A percentile compares a stretch with the other conserved stretches of the same genome.
phyloP scores from a whole-genome alignment of 805 yeast species.

The Kodamaea leandrae region DNA sequence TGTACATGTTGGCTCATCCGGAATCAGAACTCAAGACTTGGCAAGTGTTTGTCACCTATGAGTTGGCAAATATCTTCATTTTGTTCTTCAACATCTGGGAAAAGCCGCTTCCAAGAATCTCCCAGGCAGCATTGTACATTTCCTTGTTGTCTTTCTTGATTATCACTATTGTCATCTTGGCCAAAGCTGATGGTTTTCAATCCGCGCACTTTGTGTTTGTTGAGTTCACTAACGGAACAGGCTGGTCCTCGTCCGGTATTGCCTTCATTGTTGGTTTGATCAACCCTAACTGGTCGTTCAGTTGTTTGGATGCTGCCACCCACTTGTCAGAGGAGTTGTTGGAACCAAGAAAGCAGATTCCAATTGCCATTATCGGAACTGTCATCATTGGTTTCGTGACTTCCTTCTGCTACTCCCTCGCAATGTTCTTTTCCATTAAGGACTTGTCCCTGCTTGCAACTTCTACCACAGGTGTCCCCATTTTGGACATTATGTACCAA shows the following conservation, averaged over 20 bases:
- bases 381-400: slow-evolving; percentile 67
- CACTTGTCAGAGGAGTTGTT: slow-evolving; percentile 68
- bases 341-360: slow-evolving; percentile 57
- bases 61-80: slow-evolving; percentile 42
- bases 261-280: slow-evolving; percentile 70
- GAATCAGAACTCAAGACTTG: slow-evolving; percentile 43
- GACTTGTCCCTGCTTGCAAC: slow-evolving; percentile 48
- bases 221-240: slow-evolving; percentile 53
- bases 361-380: slow-evolving; percentile 59
- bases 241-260: slow-evolving; percentile 57
- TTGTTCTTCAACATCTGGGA: slow-evolving; percentile 52
- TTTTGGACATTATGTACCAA: slow-evolving; percentile 61
- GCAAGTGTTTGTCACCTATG: slow-evolving; percentile 54
- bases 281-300: slow-evolving; percentile 68
- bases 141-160: slow-evolving; percentile 52
- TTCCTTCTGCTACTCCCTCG: slow-evolving; percentile 49
- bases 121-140: slow-evolving; percentile 48
- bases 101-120: slow-evolving; percentile 48
- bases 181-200: slow-evolving; percentile 54
- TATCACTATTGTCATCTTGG: slow-evolving; percentile 53
- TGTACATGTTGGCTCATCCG: slow-evolving; percentile 41
- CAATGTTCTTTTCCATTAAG: slow-evolving; percentile 58
- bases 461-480: slow-evolving; percentile 60
- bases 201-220: slow-evolving; percentile 52
- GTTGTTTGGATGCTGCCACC: slow-evolving; percentile 68